Evolutionary conservation across 2,329 filamentous ascomycete species (phyloP).

Genomic region (Penicillium polonicum): DNA sequence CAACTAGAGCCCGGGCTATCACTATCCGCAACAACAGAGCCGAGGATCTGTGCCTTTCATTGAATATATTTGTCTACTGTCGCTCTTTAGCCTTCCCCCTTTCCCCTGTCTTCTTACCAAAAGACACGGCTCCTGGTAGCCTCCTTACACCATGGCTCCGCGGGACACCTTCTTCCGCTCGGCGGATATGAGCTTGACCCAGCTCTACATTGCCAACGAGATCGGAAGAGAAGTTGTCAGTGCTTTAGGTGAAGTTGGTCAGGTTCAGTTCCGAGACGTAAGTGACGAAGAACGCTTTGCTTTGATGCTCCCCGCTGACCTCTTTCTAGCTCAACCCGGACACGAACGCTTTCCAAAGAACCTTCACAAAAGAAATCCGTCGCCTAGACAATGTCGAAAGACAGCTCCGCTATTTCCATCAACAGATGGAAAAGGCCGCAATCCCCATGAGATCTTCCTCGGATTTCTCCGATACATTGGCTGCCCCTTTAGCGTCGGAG

Average conservation of each 20-base stretch:
- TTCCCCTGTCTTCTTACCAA: constrained; percentile 17
- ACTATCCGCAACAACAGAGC: constrained; percentile 1
- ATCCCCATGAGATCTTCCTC: constrained; percentile 87
- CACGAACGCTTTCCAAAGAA: constrained; percentile 90
- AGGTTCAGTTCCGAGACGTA: constrained; percentile 97
- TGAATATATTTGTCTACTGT: constrained; percentile 9
- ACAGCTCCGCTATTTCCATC: constrained; percentile 92
- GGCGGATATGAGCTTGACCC: constrained; percentile 99
- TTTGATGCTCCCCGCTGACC: constrained; percentile 18
- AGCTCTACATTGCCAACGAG: constrained; percentile 99
- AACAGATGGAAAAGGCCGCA: constrained; percentile 90
- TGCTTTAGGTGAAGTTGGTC: constrained; percentile 89
- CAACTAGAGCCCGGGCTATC: constrained; percentile 1
- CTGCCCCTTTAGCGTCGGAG: constrained; percentile 85
- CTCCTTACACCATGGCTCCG: constrained; percentile 54
- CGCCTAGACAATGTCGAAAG: constrained; percentile 97
- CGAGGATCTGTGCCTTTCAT: constrained; percentile 19
- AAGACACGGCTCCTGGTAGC: constrained; percentile 24
- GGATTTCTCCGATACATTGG: constrained; percentile 82
- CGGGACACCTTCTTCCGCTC: constrained; percentile 98
- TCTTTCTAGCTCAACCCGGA: constrained; percentile 77
- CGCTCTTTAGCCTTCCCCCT: constrained; percentile 4
- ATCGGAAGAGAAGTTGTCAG: constrained; percentile 97
- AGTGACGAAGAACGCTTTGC: constrained; percentile 35
- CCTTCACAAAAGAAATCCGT: constrained; percentile 96